Evolutionary conservation across 1,284 basidiomycete species (phyloP).

Genomic region (Tetrapyrgos nigripes): DNA sequence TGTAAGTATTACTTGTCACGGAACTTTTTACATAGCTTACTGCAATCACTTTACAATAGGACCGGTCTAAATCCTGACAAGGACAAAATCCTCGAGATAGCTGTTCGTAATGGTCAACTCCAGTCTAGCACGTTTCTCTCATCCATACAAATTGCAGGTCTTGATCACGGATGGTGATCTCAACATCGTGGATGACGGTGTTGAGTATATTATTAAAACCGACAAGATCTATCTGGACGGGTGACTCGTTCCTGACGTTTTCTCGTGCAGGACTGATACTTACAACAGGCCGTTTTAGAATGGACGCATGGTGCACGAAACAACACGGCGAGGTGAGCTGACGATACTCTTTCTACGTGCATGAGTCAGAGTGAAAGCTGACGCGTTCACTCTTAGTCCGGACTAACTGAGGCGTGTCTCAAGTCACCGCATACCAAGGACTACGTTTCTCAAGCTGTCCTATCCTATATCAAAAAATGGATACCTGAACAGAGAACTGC

Average conservation of each 20-base stretch:
- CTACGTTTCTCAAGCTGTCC: conserved; percentile 61
- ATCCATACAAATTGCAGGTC: conserved; percentile 65
- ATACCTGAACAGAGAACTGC: conserved; percentile 65
- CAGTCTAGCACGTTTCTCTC: neutral
- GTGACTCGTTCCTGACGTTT: conserved; percentile 43
- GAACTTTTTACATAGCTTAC: neutral
- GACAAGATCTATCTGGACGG: conserved; percentile 67
- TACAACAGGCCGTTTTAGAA: conserved; percentile 46
- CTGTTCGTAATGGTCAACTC: conserved; percentile 44
- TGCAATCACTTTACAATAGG: neutral
- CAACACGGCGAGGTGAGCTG: conserved; percentile 70
- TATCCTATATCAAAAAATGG: conserved; percentile 78
- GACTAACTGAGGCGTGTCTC: conserved; percentile 73
- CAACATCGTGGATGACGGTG: conserved; percentile 74
- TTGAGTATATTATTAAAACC: conserved; percentile 74
- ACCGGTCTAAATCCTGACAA: conserved; percentile 56
- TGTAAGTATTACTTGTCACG: conserved; percentile 87
- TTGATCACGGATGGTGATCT: conserved; percentile 85
- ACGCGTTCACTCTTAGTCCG: conserved; percentile 68
- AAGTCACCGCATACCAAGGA: conserved; percentile 61
- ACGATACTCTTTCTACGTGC: neutral
- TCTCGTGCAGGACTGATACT: neutral
- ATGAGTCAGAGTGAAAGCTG: neutral
- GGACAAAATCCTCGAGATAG: conserved; percentile 82
- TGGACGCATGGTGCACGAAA: conserved; percentile 78